Conservation (phyloP, 495 filamentous ascomycete species). For the Jackrogersella minutella region DNA sequence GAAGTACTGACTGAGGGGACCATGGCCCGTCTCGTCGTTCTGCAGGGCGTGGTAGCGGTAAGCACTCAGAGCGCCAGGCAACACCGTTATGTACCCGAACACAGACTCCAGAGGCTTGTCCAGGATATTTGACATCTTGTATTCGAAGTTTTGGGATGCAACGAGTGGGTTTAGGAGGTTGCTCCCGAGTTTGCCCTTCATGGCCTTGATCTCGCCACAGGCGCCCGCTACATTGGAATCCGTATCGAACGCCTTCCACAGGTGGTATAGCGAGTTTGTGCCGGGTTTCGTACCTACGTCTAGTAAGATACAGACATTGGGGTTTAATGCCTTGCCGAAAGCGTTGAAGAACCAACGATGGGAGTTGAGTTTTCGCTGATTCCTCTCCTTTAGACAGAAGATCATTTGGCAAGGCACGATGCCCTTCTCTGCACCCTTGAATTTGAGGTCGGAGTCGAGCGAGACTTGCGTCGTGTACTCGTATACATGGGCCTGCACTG, state of each 20-base stretch:
- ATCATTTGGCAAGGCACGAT: constrained; percentile 99
- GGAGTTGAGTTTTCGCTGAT: constrained; percentile 96
- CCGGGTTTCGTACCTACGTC: constrained; percentile 95
- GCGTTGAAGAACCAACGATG: constrained; percentile 99
- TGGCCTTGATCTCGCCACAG: constrained; percentile 96
- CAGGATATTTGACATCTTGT: constrained; percentile 99
- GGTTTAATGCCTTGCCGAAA: constrained; percentile 89
- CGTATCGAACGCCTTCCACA: constrained; percentile 98
- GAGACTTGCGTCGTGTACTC: constrained; percentile 99
- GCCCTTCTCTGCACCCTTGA: constrained; percentile 98
- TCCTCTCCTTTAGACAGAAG: constrained; percentile 98
- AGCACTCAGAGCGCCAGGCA: constrained; percentile 92
- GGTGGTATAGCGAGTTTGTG: constrained; percentile 86
- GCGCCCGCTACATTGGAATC: constrained; percentile 97
- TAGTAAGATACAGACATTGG: constrained; percentile 95
- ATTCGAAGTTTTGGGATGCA: constrained; percentile 98
- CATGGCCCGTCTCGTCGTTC: constrained; percentile 95
- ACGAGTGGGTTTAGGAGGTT: constrained; percentile 94
- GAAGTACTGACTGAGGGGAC: constrained; percentile 97
- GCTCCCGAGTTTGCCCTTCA: constrained; percentile 82
- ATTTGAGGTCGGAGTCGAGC: constrained; percentile 91
- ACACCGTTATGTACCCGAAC: constrained; percentile 96
- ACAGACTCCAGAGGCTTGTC: constrained; percentile 97
- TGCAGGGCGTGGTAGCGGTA: constrained; percentile 97
- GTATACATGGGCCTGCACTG: constrained; percentile 90